These are phyloP conservation scores for Corynascus novoguineensis DNA, from an alignment of 495 filamentous ascomycete genomes.

Conservation along the genomic window DNA sequence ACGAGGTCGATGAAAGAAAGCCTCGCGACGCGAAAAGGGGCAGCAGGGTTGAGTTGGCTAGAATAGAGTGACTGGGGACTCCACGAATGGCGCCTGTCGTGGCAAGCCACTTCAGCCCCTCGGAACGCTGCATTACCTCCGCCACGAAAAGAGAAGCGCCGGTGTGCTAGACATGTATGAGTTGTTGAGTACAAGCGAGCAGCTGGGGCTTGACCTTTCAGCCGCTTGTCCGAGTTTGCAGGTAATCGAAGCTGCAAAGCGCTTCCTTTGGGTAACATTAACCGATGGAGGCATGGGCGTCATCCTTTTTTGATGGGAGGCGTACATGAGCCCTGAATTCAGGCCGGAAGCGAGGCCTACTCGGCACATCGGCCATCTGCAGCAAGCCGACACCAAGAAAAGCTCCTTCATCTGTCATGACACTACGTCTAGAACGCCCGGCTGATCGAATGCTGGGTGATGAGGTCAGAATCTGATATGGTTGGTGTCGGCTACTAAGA, in stretches of 20 bases:
- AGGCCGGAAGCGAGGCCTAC: not conserved
- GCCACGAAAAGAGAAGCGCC: not conserved
- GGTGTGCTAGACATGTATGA: not conserved
- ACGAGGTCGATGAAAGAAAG: not conserved
- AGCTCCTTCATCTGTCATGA: not conserved
- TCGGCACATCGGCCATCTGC: conserved; percentile 1
- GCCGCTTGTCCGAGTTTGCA: not conserved
- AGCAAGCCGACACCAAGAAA: not conserved
- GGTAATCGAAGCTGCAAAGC: not conserved
- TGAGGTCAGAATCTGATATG: not conserved
- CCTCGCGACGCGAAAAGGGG: not conserved
- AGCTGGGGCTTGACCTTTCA: not conserved
- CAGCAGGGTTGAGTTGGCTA: not conserved
- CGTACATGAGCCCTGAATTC: not conserved
- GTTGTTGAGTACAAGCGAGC: not conserved
- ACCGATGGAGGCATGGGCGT: not conserved
- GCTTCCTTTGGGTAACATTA: not conserved
- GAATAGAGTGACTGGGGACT: not conserved
- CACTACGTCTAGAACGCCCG: not conserved
- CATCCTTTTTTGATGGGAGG: not conserved
- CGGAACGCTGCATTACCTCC: conserved; percentile 7
- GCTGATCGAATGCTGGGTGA: not conserved
- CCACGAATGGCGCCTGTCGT: not conserved
- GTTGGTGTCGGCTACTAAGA: not conserved
- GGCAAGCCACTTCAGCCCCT: conserved; percentile 2